Percentiles rank a stretch among this genome's conserved stretches.
These are phyloP conservation scores for Peronosclerospora sorghi DNA, from an alignment of 352 stramenopile species.

Conservation along the genomic window DNA sequence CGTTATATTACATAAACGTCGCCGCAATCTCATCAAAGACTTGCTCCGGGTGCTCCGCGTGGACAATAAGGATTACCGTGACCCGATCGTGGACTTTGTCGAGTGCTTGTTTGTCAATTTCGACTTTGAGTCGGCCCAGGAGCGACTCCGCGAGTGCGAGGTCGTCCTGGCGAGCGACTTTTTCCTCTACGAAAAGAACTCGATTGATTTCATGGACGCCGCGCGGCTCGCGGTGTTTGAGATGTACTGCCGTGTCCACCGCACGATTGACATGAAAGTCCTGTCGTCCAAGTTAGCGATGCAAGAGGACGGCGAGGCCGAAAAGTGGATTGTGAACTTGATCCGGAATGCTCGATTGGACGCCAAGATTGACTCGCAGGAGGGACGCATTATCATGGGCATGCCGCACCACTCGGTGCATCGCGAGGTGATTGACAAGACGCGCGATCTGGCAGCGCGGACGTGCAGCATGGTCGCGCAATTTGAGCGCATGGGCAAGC, in stretches of 20 bases:
- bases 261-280: conserved; percentile 97
- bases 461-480: conserved; percentile 84
- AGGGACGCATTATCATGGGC: conserved; percentile 96
- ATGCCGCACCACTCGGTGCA: conserved; percentile 88
- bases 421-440: conserved; percentile 96
- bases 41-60: conserved; percentile 92
- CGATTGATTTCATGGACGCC: conserved; percentile 97
- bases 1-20: conserved; percentile 95
- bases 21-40: conserved; percentile 89
- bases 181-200: conserved; percentile 94
- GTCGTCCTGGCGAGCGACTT: conserved; percentile 94
- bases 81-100: conserved; percentile 91
- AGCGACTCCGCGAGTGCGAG: conserved; percentile 89
- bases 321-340: conserved; percentile 99
- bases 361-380: conserved; percentile 97
- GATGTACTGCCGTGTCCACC: conserved; percentile 98
- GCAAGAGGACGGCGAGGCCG: conserved; percentile 90
- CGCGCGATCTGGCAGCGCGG: conserved; percentile 89
- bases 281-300: conserved; percentile 95
- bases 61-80: conserved; percentile 72
- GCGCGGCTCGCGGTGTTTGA: conserved; percentile 97
- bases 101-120: conserved; percentile 97
- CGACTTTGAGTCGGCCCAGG: conserved; percentile 97
- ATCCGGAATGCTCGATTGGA: conserved; percentile 95
- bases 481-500: conserved; percentile 78